A percentile compares a stretch with the other conserved stretches of the same genome.
Conservation (phyloP, 2,329 filamentous ascomycete genomes). For the Massarina eburnea region DNA sequence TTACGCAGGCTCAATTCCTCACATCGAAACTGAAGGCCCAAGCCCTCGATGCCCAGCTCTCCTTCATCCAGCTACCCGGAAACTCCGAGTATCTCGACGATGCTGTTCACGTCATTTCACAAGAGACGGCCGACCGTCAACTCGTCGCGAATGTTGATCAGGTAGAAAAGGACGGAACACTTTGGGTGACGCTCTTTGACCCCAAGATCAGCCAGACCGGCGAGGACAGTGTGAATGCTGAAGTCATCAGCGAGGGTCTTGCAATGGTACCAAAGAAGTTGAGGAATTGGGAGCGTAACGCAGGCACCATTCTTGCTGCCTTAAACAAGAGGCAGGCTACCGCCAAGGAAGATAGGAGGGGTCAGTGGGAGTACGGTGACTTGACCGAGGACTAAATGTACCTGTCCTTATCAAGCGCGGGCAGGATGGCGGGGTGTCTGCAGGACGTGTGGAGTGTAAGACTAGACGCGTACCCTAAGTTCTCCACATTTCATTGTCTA, state of each 20-base stretch:
- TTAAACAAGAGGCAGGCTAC: constrained; percentile 72
- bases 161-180: constrained; percentile 75
- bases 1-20: constrained; percentile 77
- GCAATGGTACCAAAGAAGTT: constrained; percentile 92
- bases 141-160: constrained; percentile 91
- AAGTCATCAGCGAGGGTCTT: constrained; percentile 78
- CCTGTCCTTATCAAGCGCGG: constrained; percentile 3
- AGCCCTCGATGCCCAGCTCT: constrained; percentile 82
- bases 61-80: constrained; percentile 84
- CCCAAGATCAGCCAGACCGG: constrained; percentile 62
- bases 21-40: constrained; percentile 76
- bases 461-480: not conserved
- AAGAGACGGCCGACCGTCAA: constrained; percentile 72
- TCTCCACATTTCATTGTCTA: not conserved
- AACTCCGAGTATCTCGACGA: constrained; percentile 82
- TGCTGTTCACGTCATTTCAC: constrained; percentile 72
- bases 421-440: not conserved
- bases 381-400: constrained; percentile 65
- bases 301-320: constrained; percentile 69
- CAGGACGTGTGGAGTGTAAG: constrained; percentile 1
- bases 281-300: constrained; percentile 84
- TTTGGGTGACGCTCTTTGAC: constrained; percentile 88
- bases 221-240: constrained; percentile 84
- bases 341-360: constrained; percentile 77
- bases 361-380: constrained; percentile 99